phyloP scores from a whole-genome alignment of 805 yeast genomes.

The Tanozyma kutaoensis region DNA sequence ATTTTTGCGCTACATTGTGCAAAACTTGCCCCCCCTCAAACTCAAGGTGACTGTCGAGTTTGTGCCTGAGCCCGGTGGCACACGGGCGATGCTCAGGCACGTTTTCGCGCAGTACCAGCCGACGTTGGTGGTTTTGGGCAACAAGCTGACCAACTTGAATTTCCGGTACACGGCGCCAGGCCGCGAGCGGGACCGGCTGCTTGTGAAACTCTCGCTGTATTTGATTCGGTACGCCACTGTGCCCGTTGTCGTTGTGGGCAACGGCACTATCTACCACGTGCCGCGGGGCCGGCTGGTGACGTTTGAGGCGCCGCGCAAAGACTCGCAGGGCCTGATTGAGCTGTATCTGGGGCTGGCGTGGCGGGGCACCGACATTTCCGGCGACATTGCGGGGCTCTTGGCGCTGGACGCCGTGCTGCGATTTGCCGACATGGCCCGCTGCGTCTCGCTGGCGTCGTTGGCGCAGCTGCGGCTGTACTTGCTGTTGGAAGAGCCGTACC shows the following conservation, averaged over 20 bases:
- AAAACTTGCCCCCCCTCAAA: constrained; percentile 9
- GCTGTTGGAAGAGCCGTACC: too few relatives aligned
- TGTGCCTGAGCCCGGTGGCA: constrained; percentile 14
- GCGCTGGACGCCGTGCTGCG: too few relatives aligned
- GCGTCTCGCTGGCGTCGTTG: too few relatives aligned
- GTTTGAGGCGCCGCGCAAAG: too few relatives aligned
- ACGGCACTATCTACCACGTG: constrained; percentile 9
- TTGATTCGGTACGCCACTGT: constrained; percentile 23
- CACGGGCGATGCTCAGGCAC: constrained; percentile 22
- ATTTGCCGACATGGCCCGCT: too few relatives aligned
- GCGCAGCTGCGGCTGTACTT: too few relatives aligned
- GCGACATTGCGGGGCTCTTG: too few relatives aligned
- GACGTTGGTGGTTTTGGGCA: constrained; percentile 22
- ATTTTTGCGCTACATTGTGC: constrained; percentile 9
- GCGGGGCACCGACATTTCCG: too few relatives aligned
- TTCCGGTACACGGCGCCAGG: constrained; percentile 23
- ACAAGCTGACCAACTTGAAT: constrained; percentile 24
- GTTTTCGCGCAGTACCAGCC: constrained; percentile 29
- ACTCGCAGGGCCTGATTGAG: too few relatives aligned
- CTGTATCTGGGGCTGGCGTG: too few relatives aligned
- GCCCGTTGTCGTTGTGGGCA: constrained; percentile 26
- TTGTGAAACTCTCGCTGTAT: constrained; percentile 24
- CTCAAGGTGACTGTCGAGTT: constrained; percentile 28
- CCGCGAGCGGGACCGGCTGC: constrained; percentile 10
- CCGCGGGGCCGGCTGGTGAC: too few relatives aligned